Evolutionary conservation across 495 filamentous ascomycete genomes (phyloP).

Genomic region (Lepidopterella palustris): DNA sequence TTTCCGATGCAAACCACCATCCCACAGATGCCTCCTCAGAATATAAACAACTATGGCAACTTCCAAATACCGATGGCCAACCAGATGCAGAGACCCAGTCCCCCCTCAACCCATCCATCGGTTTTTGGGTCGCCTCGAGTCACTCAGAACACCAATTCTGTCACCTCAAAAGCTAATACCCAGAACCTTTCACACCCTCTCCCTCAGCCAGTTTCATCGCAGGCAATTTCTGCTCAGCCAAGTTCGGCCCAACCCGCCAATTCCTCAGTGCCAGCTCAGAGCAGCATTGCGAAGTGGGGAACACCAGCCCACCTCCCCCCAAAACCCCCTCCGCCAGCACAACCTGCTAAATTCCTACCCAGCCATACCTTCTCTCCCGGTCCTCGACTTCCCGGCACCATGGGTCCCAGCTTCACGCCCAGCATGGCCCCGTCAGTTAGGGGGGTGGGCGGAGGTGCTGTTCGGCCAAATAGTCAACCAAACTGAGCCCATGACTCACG

Average conservation of each 20-base stretch:
- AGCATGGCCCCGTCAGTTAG: neutral
- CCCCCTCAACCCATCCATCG: slow-evolving; percentile 8
- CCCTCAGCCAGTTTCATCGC: slow-evolving; percentile 29
- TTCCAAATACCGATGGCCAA: slow-evolving; percentile 12
- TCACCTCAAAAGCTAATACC: slow-evolving; percentile 9
- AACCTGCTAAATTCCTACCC: slow-evolving; percentile 21
- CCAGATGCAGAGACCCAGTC: slow-evolving; percentile 19
- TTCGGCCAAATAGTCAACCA: neutral
- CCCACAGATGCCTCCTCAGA: slow-evolving; percentile 3
- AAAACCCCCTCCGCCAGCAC: slow-evolving; percentile 38
- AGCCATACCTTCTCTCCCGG: slow-evolving; percentile 8
- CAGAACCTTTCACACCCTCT: slow-evolving; percentile 24
- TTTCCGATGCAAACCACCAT: slow-evolving; percentile 28
- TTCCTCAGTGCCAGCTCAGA: slow-evolving; percentile 23
- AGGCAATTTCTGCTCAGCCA: slow-evolving; percentile 19
- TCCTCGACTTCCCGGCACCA: slow-evolving; percentile 6
- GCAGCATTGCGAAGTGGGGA: slow-evolving; percentile 42
- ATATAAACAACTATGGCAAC: slow-evolving; percentile 17
- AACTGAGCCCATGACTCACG: neutral
- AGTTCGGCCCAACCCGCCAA: slow-evolving; percentile 17
- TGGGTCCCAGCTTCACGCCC: slow-evolving; percentile 4
- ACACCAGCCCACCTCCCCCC: slow-evolving; percentile 39
- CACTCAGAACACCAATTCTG: slow-evolving; percentile 14
- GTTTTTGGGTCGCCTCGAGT: slow-evolving; percentile 17
- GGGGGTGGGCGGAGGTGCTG: neutral